Conservation (phyloP, 2,329 filamentous ascomycete genomes). For the Polychaeton citri region DNA sequence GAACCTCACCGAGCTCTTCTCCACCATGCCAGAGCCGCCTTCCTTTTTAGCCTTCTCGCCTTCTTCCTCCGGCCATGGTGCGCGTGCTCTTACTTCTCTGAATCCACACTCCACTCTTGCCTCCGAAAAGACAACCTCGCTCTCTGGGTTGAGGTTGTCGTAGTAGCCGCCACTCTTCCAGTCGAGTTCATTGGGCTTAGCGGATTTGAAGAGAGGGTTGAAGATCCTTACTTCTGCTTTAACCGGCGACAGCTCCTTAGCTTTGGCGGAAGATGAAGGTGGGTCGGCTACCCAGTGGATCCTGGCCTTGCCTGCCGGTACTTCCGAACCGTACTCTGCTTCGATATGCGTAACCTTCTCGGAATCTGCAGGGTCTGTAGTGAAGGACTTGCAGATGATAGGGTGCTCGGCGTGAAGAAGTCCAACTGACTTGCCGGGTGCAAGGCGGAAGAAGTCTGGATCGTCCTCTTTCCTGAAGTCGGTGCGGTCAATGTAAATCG, state of each 20-base stretch:
- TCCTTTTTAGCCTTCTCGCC: slow-evolving; percentile 50
- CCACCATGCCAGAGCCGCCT: slow-evolving; percentile 30
- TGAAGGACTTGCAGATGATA: slow-evolving; percentile 55
- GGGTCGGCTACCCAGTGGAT: slow-evolving; percentile 76
- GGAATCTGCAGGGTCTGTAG: slow-evolving; percentile 45
- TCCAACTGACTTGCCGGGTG: slow-evolving; percentile 61
- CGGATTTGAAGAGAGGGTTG: slow-evolving; percentile 73
- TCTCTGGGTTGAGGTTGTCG: slow-evolving; percentile 71
- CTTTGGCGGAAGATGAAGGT: slow-evolving; percentile 25
- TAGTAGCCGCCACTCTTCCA: slow-evolving; percentile 64
- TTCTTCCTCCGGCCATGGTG: slow-evolving; percentile 70
- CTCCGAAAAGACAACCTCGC: slow-evolving; percentile 63
- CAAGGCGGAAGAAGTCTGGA: slow-evolving; percentile 64
- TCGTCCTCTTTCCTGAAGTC: slow-evolving; percentile 65
- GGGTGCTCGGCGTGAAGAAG: slow-evolving; percentile 58
- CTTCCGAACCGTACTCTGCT: slow-evolving; percentile 54
- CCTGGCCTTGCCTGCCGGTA: slow-evolving; percentile 31
- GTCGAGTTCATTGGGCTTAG: slow-evolving; percentile 60
- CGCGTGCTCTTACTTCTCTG: slow-evolving; percentile 56
- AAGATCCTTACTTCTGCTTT: slow-evolving; percentile 64
- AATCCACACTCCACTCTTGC: slow-evolving; percentile 77
- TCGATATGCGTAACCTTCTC: slow-evolving; percentile 57
- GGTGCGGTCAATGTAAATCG: slow-evolving; percentile 69
- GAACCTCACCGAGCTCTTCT: slow-evolving; percentile 67
- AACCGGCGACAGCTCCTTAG: slow-evolving; percentile 45